Percentiles rank a stretch among this genome's conserved stretches.
phyloP scores from a whole-genome alignment of 2,329 filamentous ascomycete genomes.

The Scorias spongiosa region DNA sequence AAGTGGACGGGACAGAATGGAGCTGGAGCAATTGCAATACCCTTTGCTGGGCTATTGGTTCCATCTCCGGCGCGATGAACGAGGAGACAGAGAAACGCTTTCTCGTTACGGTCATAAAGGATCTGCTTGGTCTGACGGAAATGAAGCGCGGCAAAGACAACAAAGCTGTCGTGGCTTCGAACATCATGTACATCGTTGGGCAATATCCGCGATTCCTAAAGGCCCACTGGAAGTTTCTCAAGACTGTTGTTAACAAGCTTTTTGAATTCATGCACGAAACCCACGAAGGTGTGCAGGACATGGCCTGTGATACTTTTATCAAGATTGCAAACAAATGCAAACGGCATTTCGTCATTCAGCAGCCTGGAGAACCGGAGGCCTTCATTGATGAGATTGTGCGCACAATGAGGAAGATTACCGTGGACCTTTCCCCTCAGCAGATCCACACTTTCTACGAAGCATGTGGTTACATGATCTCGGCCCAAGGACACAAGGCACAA shows the following conservation, averaged over 20 bases:
- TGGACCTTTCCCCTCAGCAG: slow-evolving; percentile 87
- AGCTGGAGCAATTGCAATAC: slow-evolving; percentile 99
- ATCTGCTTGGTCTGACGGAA: slow-evolving; percentile 87
- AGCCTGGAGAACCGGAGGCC: slow-evolving; percentile 84
- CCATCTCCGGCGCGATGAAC: slow-evolving; percentile 97
- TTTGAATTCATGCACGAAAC: slow-evolving; percentile 99
- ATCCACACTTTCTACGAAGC: slow-evolving; percentile 98
- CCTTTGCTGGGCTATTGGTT: slow-evolving; percentile 97
- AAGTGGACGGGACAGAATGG: slow-evolving; percentile 93
- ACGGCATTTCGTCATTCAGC: slow-evolving; percentile 88
- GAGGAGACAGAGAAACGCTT: slow-evolving; percentile 98
- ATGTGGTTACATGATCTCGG: slow-evolving; percentile 97
- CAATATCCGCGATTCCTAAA: slow-evolving; percentile 97
- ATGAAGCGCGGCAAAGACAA: slow-evolving; percentile 99
- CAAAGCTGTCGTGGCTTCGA: slow-evolving; percentile 96
- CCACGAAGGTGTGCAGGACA: slow-evolving; percentile 97
- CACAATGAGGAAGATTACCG: slow-evolving; percentile 90
- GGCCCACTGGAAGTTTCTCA: slow-evolving; percentile 98
- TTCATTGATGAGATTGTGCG: slow-evolving; percentile 98
- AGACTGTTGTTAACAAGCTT: slow-evolving; percentile 98
- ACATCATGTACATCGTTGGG: slow-evolving; percentile 99
- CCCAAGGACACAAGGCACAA: slow-evolving; percentile 85
- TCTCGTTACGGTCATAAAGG: slow-evolving; percentile 96
- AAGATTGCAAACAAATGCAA: slow-evolving; percentile 98
- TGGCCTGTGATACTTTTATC: slow-evolving; percentile 99